Evolutionary conservation across 176 grass and related monocot genomes (phyloP).

Genomic region (Lolium multiflorum): DNA sequence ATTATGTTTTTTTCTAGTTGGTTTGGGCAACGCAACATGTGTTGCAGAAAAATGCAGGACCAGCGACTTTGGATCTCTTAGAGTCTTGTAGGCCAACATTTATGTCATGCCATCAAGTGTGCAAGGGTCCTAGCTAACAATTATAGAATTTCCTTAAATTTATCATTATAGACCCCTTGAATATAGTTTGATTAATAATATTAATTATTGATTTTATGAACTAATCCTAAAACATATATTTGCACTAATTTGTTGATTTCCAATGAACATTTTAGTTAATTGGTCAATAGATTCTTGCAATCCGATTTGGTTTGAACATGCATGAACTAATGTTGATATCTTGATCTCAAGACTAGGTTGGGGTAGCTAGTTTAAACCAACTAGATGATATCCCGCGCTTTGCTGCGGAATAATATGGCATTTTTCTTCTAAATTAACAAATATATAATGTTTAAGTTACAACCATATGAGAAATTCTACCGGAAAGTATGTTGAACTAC

Average conservation of each 20-base stretch:
- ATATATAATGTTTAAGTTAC: too few species aligned
- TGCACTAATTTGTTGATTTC: not conserved
- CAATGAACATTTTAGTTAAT: not conserved
- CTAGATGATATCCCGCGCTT: too few species aligned
- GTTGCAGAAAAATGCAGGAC: conserved; percentile 12
- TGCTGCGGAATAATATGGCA: too few species aligned
- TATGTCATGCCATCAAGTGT: too few species aligned
- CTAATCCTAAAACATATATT: too few species aligned
- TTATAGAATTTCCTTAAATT: not conserved
- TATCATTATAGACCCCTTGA: not conserved
- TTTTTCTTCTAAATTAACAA: too few species aligned
- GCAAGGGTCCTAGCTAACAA: not conserved
- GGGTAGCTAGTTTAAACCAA: too few species aligned
- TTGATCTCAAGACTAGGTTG: too few species aligned
- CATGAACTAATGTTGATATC: not conserved
- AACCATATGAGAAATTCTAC: too few species aligned
- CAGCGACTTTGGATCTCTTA: not conserved
- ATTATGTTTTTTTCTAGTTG: not conserved
- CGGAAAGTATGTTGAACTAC: too few species aligned
- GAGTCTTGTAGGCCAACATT: not conserved
- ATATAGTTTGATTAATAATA: not conserved
- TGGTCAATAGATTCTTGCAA: not conserved
- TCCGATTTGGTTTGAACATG: not conserved
- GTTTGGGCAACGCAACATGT: conserved; percentile 26
- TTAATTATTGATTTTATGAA: too few species aligned